These are phyloP conservation scores for Anthostomella pinea DNA, from an alignment of 2,329 filamentous ascomycete species.

Conservation along the genomic window DNA sequence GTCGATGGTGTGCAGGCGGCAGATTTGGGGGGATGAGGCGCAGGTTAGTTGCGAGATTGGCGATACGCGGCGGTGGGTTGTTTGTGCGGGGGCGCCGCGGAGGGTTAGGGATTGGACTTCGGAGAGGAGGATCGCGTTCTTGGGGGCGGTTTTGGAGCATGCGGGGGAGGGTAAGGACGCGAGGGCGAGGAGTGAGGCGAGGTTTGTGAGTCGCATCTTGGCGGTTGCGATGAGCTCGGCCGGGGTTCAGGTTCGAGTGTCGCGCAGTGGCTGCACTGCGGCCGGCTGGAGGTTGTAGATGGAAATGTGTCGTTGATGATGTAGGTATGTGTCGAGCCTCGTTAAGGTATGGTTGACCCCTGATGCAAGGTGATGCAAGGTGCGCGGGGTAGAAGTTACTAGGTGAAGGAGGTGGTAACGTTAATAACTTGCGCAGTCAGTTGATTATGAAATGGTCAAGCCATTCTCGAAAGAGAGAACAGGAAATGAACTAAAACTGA, in stretches of 20 bases:
- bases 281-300: too few relatives aligned
- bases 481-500: neutral
- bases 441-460: neutral
- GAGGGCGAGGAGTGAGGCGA: conserved; percentile 22
- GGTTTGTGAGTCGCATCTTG: conserved; percentile 3
- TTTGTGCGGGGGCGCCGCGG: conserved; percentile 60
- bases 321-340: neutral
- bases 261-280: too few relatives aligned
- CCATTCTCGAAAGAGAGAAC: neutral
- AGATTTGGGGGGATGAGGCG: conserved; percentile 62
- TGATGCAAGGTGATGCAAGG: too few relatives aligned
- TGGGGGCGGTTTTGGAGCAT: conserved; percentile 34
- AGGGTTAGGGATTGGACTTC: conserved; percentile 76
- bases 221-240: too few relatives aligned
- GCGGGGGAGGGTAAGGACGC: conserved; percentile 16
- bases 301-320: too few relatives aligned
- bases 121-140: conserved; percentile 55
- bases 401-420: too few relatives aligned
- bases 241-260: too few relatives aligned
- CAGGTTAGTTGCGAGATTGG: conserved; percentile 79
- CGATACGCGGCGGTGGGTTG: conserved; percentile 71
- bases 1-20: conserved; percentile 70
- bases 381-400: too few relatives aligned
- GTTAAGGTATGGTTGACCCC: too few relatives aligned
- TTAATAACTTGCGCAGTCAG: neutral